Conservation (phyloP, 208 protist genomes). For the Trypanosoma scelopori region DNA sequence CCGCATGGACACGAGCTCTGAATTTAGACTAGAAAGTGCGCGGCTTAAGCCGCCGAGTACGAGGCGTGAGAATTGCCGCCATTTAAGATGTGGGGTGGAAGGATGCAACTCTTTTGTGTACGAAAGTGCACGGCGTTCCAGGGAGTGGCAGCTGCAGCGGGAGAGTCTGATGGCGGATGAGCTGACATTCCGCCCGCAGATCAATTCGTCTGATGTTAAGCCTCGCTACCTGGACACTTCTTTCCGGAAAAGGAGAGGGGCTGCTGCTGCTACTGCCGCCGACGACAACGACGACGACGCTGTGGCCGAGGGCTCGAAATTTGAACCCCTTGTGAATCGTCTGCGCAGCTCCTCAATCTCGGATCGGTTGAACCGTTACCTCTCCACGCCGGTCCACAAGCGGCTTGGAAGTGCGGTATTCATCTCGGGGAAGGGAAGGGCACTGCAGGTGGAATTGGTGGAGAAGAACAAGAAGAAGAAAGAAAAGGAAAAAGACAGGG, state of each 20-base stretch:
- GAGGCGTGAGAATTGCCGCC: background rate
- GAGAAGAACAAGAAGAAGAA: background rate
- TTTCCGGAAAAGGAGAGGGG: background rate
- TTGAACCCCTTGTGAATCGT: slow-evolving; percentile 9
- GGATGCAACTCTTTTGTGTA: slow-evolving; percentile 3
- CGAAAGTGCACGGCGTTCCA: background rate
- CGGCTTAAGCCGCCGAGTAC: background rate
- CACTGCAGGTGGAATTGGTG: background rate
- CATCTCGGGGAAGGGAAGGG: background rate
- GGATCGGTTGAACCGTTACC: slow-evolving; percentile 5
- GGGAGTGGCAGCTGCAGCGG: background rate
- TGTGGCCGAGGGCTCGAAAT: background rate
- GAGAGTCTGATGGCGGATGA: background rate
- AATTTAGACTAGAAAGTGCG: slow-evolving; percentile 6
- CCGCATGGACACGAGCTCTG: background rate
- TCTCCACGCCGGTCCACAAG: background rate
- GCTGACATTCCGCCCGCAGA: slow-evolving; percentile 16
- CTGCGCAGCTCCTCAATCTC: background rate
- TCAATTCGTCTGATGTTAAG: slow-evolving; percentile 9
- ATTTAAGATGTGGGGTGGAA: background rate
- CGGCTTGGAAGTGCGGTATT: background rate
- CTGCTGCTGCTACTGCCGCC: too few species aligned
- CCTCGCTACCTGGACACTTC: slow-evolving; percentile 8
- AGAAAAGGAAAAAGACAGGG: background rate
- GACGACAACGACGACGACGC: background rate